phyloP scores from a whole-genome alignment of 495 filamentous ascomycete species.

The Hypoxylon lenormandii region DNA sequence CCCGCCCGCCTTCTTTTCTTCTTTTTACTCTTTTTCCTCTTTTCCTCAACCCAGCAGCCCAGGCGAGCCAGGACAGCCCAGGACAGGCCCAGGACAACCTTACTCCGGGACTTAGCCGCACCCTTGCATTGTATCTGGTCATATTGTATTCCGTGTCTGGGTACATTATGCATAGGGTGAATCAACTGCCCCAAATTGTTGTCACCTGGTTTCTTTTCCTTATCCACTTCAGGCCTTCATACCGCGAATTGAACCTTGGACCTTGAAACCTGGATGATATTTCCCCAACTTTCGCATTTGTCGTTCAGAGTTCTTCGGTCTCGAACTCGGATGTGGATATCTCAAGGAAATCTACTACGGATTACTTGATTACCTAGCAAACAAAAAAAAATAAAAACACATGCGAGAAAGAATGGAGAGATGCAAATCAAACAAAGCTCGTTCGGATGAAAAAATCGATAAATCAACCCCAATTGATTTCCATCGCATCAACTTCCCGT shows the following conservation, averaged over 20 bases:
- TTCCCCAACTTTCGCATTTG: conserved; percentile 17
- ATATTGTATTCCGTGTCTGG: background rate
- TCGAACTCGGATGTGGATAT: conserved; percentile 13
- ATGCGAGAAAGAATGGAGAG: background rate
- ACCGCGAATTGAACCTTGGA: conserved; percentile 7
- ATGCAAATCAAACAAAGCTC: background rate
- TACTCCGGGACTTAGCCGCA: conserved; percentile 2
- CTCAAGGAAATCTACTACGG: background rate
- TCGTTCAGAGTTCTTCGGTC: conserved; percentile 11
- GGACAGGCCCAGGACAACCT: background rate
- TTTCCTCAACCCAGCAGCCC: background rate
- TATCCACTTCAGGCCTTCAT: conserved; percentile 41
- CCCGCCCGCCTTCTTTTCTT: conserved; percentile 14
- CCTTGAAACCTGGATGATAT: conserved; percentile 27
- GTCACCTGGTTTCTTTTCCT: conserved; percentile 29
- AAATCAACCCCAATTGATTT: conserved; percentile 3
- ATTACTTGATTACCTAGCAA: too few relatives aligned
- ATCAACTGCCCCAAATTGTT: conserved; percentile 17
- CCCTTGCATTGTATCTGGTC: background rate
- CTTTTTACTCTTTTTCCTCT: too few relatives aligned
- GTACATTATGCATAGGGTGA: too few relatives aligned
- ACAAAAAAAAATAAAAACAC: background rate
- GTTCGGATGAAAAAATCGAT: conserved; percentile 22
- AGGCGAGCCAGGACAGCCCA: too few relatives aligned
- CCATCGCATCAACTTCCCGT: conserved; percentile 25